A percentile compares a stretch with the other conserved stretches of the same genome.
Conservation (phyloP, 148 eudicot genomes). For the Pouteria glomerata region DNA sequence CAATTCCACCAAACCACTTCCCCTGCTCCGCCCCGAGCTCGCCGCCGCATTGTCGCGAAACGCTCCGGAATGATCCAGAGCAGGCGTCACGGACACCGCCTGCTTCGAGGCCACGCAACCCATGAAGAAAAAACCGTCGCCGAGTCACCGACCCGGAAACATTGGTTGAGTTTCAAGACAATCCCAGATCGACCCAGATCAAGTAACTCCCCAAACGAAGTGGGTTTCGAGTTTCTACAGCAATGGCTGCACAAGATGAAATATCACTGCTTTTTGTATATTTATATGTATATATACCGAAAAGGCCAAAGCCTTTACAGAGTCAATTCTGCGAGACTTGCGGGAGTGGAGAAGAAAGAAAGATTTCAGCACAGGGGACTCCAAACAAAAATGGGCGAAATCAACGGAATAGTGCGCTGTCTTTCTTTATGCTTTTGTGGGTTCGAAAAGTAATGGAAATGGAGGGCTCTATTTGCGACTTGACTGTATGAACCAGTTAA, state of each 20-base stretch:
- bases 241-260: not conserved
- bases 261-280: not conserved
- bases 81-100: slow-evolving; percentile 81
- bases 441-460: no score
- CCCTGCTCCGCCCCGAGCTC: slow-evolving; percentile 42
- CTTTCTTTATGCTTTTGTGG: not conserved
- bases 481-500: no score
- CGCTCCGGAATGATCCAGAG: slow-evolving; percentile 61
- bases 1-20: slow-evolving; percentile 28
- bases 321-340: slow-evolving; percentile 41
- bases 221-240: slow-evolving; percentile 1
- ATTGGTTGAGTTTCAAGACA: not conserved
- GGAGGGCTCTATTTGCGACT: no score
- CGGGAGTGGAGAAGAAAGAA: slow-evolving; percentile 29
- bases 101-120: slow-evolving; percentile 92
- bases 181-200: slow-evolving; percentile 37
- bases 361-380: no score
- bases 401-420: slow-evolving; percentile 27
- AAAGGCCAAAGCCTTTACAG: not conserved
- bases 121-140: slow-evolving; percentile 30
- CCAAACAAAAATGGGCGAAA: slow-evolving; percentile 25
- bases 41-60: slow-evolving; percentile 38
- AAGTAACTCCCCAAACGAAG: not conserved
- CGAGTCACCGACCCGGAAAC: slow-evolving; percentile 7
- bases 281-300: no score